Evolutionary conservation across 2,329 filamentous ascomycete species (phyloP), one percentile per base, ranked within the genome.

Genomic region (Exophiala oligosperma): DNA sequence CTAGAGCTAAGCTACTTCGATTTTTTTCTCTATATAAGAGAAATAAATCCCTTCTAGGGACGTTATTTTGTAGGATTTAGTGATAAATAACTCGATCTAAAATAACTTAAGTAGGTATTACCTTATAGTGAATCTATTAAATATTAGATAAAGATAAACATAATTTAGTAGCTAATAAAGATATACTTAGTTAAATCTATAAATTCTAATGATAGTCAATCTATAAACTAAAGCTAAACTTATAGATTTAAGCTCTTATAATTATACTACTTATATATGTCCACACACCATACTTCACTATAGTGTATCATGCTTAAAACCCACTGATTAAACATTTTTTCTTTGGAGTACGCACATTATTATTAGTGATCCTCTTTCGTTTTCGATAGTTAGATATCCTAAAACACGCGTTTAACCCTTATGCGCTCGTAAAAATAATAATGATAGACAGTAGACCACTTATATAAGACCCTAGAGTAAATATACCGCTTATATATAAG

Each of bases 341-440:
- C 43, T 46, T 46, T 24, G 43, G 7, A 46, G 23, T 12, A 46
- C 17, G 21, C 21, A 46, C 21, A 46, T 26, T 12, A 46, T 46
- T n/a, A 24, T 46, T n/a, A 5, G 21, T n/a, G 43, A 24, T 4
- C 43, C 43, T 46, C 43, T 46, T 46, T 24, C 43, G 43, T 24
- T 46, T 46, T 46, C 43, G 43, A 46, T 46, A n/a, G 43, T 46
- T 12, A 46, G 43, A 46, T 23, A n/a, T 46, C 11, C 43, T n/a
- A 46, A 46, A 46, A 24, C 21, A 46, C 3, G 43, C 21, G 21
- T 46, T 46, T n/a, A 46, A 46, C 43, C 43, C 43, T 46, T 46
- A n/a, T 46, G 9, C 43, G 43, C 21, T 46, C 43, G 21, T 12
- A 7, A 46, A n/a, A n/a, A 23, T n/a, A 46, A 46, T 7, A 46